phyloP scores from a whole-genome alignment of 345 rosid species.

The Gossypium arboreum region DNA sequence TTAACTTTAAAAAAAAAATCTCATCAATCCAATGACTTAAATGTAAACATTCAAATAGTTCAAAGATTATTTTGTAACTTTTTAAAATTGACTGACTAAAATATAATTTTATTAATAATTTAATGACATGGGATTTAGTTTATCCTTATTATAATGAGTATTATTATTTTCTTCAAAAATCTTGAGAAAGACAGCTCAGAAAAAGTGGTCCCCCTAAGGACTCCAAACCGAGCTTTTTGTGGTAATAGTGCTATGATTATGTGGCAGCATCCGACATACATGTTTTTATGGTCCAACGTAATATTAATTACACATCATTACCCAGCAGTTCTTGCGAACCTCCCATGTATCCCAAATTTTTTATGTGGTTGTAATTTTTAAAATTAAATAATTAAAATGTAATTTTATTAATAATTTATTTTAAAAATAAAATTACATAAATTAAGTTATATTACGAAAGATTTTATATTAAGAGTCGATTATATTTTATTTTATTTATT shows the following conservation, averaged over 20 bases:
- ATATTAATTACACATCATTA: not conserved
- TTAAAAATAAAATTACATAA: too few species aligned
- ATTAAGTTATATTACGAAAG: accelerated
- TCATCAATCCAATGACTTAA: too few species aligned
- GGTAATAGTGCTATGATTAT: not conserved
- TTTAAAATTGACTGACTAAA: accelerated
- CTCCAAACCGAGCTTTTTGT: not conserved
- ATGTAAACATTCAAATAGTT: too few species aligned
- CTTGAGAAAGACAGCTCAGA: constrained; percentile 2
- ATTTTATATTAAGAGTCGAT: accelerated
- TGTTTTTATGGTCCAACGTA: not conserved
- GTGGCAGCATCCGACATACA: constrained; percentile 14
- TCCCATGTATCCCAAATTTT: not conserved
- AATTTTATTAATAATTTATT: too few species aligned
- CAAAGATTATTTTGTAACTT: too few species aligned
- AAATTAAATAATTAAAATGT: too few species aligned
- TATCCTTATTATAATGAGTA: too few species aligned
- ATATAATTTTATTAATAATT: too few species aligned
- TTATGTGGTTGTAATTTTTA: too few species aligned
- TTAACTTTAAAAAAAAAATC: too few species aligned
- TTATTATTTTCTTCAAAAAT: not conserved
- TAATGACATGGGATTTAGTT: too few species aligned
- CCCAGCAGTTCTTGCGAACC: not conserved
- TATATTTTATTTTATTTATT: too few species aligned
- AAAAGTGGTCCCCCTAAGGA: not conserved